Percentiles rank a stretch among this genome's conserved stretches.
Conservation (phyloP, 2,329 filamentous ascomycete species). For the Coniochaeta sp. region DNA sequence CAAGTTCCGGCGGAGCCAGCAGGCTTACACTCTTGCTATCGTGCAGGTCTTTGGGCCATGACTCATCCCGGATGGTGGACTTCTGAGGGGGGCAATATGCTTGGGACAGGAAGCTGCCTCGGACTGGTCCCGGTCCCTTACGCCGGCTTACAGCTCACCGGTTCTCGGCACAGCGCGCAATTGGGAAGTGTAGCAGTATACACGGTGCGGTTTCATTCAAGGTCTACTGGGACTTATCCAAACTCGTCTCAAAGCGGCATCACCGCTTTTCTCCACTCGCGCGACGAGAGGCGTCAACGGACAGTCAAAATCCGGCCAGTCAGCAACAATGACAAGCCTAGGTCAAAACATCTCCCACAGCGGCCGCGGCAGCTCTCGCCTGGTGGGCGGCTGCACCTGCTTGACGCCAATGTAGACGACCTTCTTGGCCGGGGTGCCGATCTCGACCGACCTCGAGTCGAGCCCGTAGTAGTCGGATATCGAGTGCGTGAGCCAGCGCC, state of each 20-base stretch:
- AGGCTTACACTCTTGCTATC: background rate
- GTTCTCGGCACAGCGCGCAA: background rate
- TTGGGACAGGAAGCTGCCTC: background rate
- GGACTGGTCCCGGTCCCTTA: background rate
- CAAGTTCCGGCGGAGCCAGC: background rate
- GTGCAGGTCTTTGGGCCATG: background rate
- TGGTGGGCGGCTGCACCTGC: slow-evolving; percentile 25
- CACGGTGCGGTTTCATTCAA: too few species aligned
- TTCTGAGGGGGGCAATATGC: background rate
- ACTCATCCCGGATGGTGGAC: too few species aligned
- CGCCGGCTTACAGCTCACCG: background rate
- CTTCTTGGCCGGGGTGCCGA: slow-evolving; percentile 61
- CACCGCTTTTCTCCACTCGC: background rate
- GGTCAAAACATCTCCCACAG: slow-evolving; percentile 50
- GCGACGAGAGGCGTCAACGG: background rate
- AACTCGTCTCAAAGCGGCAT: background rate
- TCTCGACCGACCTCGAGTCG: slow-evolving; percentile 71
- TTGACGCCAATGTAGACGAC: slow-evolving; percentile 79
- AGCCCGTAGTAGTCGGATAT: slow-evolving; percentile 91
- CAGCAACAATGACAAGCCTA: too few species aligned
- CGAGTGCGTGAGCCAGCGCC: slow-evolving; percentile 87
- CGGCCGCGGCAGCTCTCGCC: slow-evolving; percentile 46
- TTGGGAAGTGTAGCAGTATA: background rate
- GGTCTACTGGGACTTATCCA: too few species aligned
- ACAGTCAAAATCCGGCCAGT: background rate